These are phyloP conservation scores for Plasmodiophora brassicae DNA, from an alignment of 208 protist genomes.

Conservation along the genomic window DNA sequence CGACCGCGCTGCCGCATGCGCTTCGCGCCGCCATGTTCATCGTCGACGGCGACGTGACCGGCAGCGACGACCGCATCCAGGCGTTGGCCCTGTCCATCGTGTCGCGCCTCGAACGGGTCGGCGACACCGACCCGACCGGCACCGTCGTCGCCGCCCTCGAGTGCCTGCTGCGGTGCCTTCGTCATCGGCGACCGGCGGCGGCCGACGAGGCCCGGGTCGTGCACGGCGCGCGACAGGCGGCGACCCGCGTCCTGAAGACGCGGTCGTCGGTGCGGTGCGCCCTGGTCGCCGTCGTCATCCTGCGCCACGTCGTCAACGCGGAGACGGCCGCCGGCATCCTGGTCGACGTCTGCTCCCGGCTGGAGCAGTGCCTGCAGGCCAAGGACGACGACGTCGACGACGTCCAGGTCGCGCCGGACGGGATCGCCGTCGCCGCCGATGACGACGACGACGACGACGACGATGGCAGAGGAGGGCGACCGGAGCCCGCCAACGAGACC, in stretches of 20 bases:
- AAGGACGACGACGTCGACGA: not conserved
- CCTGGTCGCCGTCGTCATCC: not conserved
- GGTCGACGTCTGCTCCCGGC: not conserved
- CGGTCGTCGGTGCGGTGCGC: not conserved
- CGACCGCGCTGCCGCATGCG: not conserved
- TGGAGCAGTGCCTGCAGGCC: not conserved
- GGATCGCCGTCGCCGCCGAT: too few relatives aligned
- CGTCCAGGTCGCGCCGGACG: not conserved
- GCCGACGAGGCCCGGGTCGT: not conserved
- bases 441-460: too few relatives aligned
- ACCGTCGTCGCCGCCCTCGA: not conserved
- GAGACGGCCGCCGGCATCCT: not conserved
- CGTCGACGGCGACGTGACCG: not conserved
- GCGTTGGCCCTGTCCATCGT: not conserved
- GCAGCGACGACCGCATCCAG: not conserved
- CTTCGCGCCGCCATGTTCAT: not conserved
- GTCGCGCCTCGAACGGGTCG: not conserved
- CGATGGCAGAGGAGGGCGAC: too few relatives aligned
- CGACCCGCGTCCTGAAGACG: not conserved
- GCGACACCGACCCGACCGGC: not conserved
- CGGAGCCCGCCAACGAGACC: too few relatives aligned
- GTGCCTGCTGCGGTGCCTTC: not conserved
- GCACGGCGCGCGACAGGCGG: not conserved
- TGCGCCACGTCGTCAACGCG: not conserved
- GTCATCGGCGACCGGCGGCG: not conserved